Percentiles rank a stretch among this genome's conserved stretches.
These are phyloP conservation scores for Wilhelminamyces savonicus DNA, from an alignment of 805 yeast genomes.

Conservation along the genomic window DNA sequence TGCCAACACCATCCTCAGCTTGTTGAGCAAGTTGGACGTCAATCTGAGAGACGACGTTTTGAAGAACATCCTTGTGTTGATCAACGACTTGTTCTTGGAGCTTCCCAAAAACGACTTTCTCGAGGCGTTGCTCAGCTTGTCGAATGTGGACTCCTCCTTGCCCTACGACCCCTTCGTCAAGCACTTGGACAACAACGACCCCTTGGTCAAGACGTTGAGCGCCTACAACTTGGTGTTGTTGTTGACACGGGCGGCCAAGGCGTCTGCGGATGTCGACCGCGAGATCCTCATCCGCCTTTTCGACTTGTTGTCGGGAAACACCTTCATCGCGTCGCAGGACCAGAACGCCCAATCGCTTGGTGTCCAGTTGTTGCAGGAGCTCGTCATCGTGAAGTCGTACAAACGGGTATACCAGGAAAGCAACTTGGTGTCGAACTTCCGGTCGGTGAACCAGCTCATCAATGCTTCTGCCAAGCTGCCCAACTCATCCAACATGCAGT, in stretches of 20 bases:
- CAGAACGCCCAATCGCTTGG: slow-evolving; percentile 47
- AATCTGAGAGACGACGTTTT: slow-evolving; percentile 56
- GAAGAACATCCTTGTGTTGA: slow-evolving; percentile 55
- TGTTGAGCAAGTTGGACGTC: slow-evolving; percentile 43
- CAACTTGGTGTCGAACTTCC: slow-evolving; percentile 28
- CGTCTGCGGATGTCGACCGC: slow-evolving; percentile 21
- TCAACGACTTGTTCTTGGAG: slow-evolving; percentile 49
- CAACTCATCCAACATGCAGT: slow-evolving; percentile 56
- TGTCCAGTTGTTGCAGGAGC: slow-evolving; percentile 58
- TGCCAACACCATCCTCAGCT: slow-evolving; percentile 46
- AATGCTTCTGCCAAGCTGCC: slow-evolving; percentile 25
- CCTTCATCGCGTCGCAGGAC: slow-evolving; percentile 25
- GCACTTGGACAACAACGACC: slow-evolving; percentile 50
- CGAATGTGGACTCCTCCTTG: slow-evolving; percentile 35
- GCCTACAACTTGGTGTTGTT: slow-evolving; percentile 50
- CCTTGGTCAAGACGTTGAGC: slow-evolving; percentile 48
- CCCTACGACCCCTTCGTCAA: slow-evolving; percentile 50
- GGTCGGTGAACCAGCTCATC: slow-evolving; percentile 24
- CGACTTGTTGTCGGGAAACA: slow-evolving; percentile 25
- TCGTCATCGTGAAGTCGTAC: slow-evolving; percentile 48
- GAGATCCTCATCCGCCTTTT: slow-evolving; percentile 34
- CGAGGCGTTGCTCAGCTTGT: slow-evolving; percentile 36
- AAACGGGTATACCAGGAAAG: slow-evolving; percentile 42
- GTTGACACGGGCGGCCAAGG: slow-evolving; percentile 23
- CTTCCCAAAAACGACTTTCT: slow-evolving; percentile 27